phyloP scores from a whole-genome alignment of 2,329 filamentous ascomycete genomes.

The Venturia nashicola region DNA sequence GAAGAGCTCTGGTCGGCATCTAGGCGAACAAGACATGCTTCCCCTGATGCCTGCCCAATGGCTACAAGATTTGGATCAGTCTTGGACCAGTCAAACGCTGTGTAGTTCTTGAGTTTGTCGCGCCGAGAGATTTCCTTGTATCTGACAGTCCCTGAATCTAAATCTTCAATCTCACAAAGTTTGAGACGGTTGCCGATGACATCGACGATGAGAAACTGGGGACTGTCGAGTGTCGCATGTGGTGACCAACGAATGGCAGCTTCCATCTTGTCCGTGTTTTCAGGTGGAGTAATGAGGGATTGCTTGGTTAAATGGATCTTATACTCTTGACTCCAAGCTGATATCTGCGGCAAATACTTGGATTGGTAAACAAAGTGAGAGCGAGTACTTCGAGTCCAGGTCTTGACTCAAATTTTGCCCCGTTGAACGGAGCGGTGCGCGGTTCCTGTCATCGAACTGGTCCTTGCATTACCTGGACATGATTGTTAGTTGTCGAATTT shows the following conservation, averaged over 20 bases:
- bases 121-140: slow-evolving; percentile 42
- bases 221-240: slow-evolving; percentile 37
- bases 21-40: slow-evolving; percentile 62
- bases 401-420: neutral
- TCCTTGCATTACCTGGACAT: neutral
- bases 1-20: slow-evolving; percentile 43
- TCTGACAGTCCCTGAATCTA: slow-evolving; percentile 28
- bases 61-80: slow-evolving; percentile 54
- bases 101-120: slow-evolving; percentile 46
- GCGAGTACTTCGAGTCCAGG: neutral
- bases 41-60: slow-evolving; percentile 61
- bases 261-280: slow-evolving; percentile 32
- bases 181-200: slow-evolving; percentile 46
- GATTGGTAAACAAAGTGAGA: neutral
- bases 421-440: neutral
- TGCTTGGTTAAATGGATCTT: neutral
- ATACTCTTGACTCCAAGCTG: neutral
- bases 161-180: slow-evolving; percentile 37
- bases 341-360: neutral
- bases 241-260: slow-evolving; percentile 53
- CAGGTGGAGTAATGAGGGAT: neutral
- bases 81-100: slow-evolving; percentile 54
- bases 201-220: slow-evolving; percentile 50
- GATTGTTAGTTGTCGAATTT: neutral
- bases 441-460: neutral